These are phyloP conservation scores for Phoma sp. DNA, from an alignment of 2,329 filamentous ascomycete genomes.

Conservation along the genomic window DNA sequence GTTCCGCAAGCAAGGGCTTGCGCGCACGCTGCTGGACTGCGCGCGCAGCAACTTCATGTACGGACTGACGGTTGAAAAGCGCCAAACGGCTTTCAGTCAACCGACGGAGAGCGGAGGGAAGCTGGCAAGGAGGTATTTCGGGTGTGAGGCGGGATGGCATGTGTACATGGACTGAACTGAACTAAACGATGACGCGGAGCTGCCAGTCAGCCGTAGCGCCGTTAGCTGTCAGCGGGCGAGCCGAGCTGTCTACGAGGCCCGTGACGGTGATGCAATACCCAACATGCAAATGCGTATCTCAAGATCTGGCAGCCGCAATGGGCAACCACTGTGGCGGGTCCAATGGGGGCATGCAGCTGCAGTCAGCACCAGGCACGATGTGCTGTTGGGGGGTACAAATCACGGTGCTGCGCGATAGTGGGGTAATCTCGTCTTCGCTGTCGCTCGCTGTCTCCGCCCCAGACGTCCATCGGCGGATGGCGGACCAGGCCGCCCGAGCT, in stretches of 20 bases:
- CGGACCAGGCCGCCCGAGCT: no score
- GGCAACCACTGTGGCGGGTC: not conserved
- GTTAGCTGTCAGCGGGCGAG: no score
- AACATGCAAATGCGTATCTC: constrained; percentile 7
- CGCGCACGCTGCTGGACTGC: constrained; percentile 62
- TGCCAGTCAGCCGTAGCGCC: no score
- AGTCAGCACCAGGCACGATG: constrained; percentile 7
- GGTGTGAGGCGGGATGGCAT: constrained; percentile 61
- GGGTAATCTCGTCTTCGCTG: constrained; percentile 25
- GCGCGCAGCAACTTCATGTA: constrained; percentile 63
- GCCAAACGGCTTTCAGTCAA: constrained; percentile 67
- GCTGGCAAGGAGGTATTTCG: constrained; percentile 65
- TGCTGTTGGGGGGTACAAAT: constrained; percentile 10
- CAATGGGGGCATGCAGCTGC: not conserved
- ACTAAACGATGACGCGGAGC: no score
- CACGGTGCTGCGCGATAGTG: constrained; percentile 19
- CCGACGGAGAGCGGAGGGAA: constrained; percentile 67
- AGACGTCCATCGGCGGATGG: constrained; percentile 17
- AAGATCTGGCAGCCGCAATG: not conserved
- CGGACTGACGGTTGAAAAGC: constrained; percentile 60
- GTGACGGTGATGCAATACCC: not conserved
- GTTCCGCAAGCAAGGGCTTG: constrained; percentile 63
- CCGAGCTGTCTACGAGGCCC: no score
- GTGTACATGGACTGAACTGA: constrained; percentile 63
- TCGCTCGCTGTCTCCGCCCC: constrained; percentile 10